Evolutionary conservation across 495 filamentous ascomycete species (phyloP), one percentile per base, ranked within the genome.

Genomic region (Penicillium parvum): DNA sequence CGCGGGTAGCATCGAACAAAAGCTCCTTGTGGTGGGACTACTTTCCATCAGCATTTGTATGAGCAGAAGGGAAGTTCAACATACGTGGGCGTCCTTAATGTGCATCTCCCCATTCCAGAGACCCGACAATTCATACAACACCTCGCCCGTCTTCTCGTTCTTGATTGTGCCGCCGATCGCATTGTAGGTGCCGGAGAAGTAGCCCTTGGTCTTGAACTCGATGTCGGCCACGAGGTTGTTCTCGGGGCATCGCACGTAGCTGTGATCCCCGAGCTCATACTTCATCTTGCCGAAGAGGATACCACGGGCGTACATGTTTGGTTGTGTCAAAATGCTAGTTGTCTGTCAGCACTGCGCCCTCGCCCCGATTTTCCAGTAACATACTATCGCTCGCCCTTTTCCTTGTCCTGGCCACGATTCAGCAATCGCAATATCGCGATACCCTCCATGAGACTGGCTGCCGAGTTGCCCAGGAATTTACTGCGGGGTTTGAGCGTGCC

Each of bases 251-350:
- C 81, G 77, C n/a, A 97, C 86, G 52, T 84, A 88, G 66, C 90
- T 94, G 69, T 96, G 90, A 61, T 99, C 92, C 26, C 92, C 92
- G 14, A 99, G 78, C 68, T 99, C 92, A 66, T 97, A 99, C 65
- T 96, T 96, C 92, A 99, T 97, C 66, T 96, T 97, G 15, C 92
- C 92, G 56, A 99, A 96, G 9, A 99, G 71, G 42, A 99, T 97
- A 17, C 92, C 92, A 42, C 92, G 80, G 25, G 91, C 94, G 64
- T 99, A 99, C 90, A 99, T 99, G 64, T 99, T 99, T 5, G 92
- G 92, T 59, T 99, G 92, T 0, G 92, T 96, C 39, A 96, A 62
- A 53, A 91, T 84, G 64, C 86, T 91, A n/a, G 23, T 2, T 3
- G 40, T 43, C 15, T 2, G 35, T 58, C 47, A 55, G 53, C 37